Evolutionary conservation across 1,284 basidiomycete genomes (phyloP).

Genomic region (Ceratorhiza oryzae-sativae): DNA sequence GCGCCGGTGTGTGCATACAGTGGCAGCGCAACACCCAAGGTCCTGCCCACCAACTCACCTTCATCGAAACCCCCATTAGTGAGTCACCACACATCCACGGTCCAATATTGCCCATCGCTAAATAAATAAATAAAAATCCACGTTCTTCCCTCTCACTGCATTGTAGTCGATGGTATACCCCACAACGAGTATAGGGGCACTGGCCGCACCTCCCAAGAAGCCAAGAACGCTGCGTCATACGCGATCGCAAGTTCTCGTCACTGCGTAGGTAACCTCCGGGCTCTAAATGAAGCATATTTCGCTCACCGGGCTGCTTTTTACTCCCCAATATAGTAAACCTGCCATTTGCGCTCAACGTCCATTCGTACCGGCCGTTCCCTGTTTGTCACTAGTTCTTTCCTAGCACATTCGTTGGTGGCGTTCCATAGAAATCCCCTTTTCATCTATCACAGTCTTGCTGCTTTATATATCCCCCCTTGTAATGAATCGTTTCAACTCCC

Average conservation of each 20-base stretch:
- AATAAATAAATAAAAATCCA: neutral
- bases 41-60: constrained; percentile 8
- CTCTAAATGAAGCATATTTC: neutral
- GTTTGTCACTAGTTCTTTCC: neutral
- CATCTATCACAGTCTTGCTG: neutral
- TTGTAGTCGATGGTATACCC: constrained; percentile 7
- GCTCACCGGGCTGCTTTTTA: neutral
- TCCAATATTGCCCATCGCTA: neutral
- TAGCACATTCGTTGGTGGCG: neutral
- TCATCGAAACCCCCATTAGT: constrained; percentile 5
- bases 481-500: neutral
- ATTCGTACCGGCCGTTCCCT: neutral
- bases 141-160: neutral
- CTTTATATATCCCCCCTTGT: neutral
- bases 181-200: constrained; percentile 4
- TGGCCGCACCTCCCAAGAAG: neutral
- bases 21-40: neutral
- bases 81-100: neutral
- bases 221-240: neutral
- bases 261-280: constrained; percentile 10
- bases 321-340: neutral
- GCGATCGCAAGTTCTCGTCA: constrained; percentile 3
- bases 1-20: neutral
- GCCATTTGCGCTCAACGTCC: neutral
- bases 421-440: neutral